Percentiles rank a stretch among this genome's conserved stretches.
These are phyloP conservation scores for Candida pseudofarinosa DNA, from an alignment of 805 yeast species.

Conservation along the genomic window DNA sequence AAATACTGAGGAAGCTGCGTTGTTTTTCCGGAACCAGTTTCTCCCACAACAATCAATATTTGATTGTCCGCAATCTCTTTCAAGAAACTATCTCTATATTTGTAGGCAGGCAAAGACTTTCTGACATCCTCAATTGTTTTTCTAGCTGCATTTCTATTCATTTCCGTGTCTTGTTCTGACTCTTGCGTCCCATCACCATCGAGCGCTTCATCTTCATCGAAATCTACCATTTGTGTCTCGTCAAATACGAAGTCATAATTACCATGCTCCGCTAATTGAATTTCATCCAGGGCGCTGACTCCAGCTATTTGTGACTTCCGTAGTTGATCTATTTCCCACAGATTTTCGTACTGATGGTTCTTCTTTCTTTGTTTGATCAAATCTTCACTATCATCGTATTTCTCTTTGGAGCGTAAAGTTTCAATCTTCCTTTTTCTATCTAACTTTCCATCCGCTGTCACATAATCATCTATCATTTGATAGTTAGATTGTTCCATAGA, in stretches of 20 bases:
- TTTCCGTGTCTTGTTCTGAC: constrained; percentile 10
- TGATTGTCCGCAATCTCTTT: constrained; percentile 60
- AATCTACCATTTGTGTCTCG: constrained; percentile 43
- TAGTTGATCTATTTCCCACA: constrained; percentile 56
- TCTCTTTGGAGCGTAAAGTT: constrained; percentile 36
- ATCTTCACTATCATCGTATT: constrained; percentile 15
- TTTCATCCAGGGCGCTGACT: constrained; percentile 34
- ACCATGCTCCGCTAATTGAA: constrained; percentile 37
- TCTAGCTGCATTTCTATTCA: constrained; percentile 1
- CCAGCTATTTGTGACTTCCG: constrained; percentile 34
- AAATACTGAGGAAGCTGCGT: constrained; percentile 89
- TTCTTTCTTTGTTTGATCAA: constrained; percentile 14
- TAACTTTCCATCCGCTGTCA: constrained; percentile 48
- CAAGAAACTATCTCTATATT: constrained; percentile 56
- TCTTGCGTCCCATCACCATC: constrained; percentile 5
- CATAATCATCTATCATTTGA: constrained; percentile 53
- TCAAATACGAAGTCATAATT: constrained; percentile 77
- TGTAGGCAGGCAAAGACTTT: constrained; percentile 70
- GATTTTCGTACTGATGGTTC: constrained; percentile 21
- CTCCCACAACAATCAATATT: constrained; percentile 74
- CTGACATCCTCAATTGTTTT: constrained; percentile 46
- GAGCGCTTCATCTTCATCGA: constrained; percentile 16
- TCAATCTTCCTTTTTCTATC: constrained; percentile 54
- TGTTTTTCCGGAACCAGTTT: constrained; percentile 93
- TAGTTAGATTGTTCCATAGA: constrained; percentile 22